These are phyloP conservation scores for Cucurbitaria berberidis DNA, from an alignment of 2,329 filamentous ascomycete genomes.

Conservation along the genomic window DNA sequence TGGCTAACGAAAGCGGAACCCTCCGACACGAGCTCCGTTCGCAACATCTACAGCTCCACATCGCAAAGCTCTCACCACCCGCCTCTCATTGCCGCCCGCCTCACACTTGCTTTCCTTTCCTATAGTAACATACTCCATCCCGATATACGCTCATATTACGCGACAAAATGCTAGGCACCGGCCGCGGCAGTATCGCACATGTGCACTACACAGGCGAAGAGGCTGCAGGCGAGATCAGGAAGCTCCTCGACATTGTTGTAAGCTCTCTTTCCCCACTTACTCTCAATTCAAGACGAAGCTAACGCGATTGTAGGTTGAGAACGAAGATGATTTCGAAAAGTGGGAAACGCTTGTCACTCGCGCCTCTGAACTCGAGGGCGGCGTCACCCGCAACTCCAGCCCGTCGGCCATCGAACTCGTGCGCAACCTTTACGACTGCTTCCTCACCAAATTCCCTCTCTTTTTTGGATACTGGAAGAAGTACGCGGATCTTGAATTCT, in stretches of 20 bases:
- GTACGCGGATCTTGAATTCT: slow-evolving; percentile 97
- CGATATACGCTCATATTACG: background rate
- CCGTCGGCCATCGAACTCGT: slow-evolving; percentile 88
- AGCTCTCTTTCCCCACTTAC: slow-evolving; percentile 43
- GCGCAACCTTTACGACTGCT: slow-evolving; percentile 87
- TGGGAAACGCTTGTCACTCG: slow-evolving; percentile 93
- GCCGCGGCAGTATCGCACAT: slow-evolving; percentile 39
- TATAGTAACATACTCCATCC: slow-evolving; percentile 3
- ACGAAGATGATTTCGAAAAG: slow-evolving; percentile 88
- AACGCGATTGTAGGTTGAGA: slow-evolving; percentile 58
- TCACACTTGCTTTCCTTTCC: background rate
- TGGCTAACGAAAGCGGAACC: slow-evolving; percentile 18
- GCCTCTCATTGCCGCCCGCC: background rate
- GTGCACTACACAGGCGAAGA: slow-evolving; percentile 45
- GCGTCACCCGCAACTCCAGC: slow-evolving; percentile 94
- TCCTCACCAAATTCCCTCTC: slow-evolving; percentile 91
- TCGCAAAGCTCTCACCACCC: slow-evolving; percentile 20
- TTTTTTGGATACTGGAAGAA: slow-evolving; percentile 99
- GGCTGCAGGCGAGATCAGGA: slow-evolving; percentile 68
- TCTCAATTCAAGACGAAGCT: slow-evolving; percentile 8
- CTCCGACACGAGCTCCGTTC: slow-evolving; percentile 15
- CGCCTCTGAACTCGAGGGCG: slow-evolving; percentile 85
- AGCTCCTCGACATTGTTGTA: slow-evolving; percentile 79
- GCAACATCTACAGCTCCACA: slow-evolving; percentile 13
- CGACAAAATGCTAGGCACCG: slow-evolving; percentile 36